Evolutionary conservation across 768 basidiomycete species (phyloP), one percentile per base, ranked within the genome.

Genomic region (Lyophyllum atratum): DNA sequence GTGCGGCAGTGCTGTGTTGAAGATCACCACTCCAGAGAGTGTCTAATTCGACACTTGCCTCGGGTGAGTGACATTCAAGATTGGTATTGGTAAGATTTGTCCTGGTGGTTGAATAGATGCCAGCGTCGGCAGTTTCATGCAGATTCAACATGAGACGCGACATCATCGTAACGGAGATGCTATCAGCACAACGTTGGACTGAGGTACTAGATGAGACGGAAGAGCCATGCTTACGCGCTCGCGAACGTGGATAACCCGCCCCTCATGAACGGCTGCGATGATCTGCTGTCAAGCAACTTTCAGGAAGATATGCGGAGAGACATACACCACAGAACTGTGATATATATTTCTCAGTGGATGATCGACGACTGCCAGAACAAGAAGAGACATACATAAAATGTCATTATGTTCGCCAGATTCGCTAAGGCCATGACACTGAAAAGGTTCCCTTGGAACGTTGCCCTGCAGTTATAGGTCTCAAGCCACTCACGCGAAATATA

Each of bases 61-160:
- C 40, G 9, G 42, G 53, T 11, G 40, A 43, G 4, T 14, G 47
- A 55, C 62, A 66, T 50, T 66, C 64, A n/a, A 66, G 53, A 11
- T 61, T 54, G 5, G 65, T 71, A 31, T 49, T 61, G n/a, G 59
- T 68, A 3, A 53, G 14, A 6, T 49, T 40, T 52, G 55, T 59
- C 12, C 52, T 52, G 15, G 59, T 56, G 4, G 66, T 72, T 29
- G 70, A 70, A 56, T 66, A 70, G 9, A 77, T 71, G 1, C 76
- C 76, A 11, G 59, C 52, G 22, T 70, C 63, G 9, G 76, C 76
- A 22, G 67, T 74, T 66, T 74, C 66, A 61, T 83, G 78, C 6
- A 84, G 72, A 64, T 85, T 84, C 39, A 84, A 75, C 74, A 83
- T 80, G 1, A 85, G 74, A 10, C 81, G 81, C 12, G 80, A 83